Conservation (phyloP, 73 alveolate genomes). For the Paramecium tetraurelia region DNA sequence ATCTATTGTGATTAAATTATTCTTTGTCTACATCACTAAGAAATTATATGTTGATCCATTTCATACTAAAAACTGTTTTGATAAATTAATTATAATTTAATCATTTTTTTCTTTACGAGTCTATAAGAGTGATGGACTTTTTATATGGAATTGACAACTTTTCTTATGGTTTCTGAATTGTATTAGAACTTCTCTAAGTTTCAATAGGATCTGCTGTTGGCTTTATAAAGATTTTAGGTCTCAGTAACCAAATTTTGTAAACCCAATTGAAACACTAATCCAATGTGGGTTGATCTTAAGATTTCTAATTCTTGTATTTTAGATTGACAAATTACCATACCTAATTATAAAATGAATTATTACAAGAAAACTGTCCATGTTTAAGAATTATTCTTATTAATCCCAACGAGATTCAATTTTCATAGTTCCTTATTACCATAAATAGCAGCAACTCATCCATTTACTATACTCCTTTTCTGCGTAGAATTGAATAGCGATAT, state of each 20-base stretch:
- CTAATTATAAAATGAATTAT: neutral
- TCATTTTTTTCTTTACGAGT: neutral
- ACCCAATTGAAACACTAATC: neutral
- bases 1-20: too few species aligned
- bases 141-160: neutral
- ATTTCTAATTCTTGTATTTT: neutral
- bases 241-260: neutral
- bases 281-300: neutral
- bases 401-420: constrained; percentile 43
- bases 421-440: constrained; percentile 12
- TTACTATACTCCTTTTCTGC: neutral
- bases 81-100: neutral
- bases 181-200: neutral
- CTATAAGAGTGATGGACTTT: neutral
- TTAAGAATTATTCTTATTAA: neutral
- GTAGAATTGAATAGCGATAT: neutral
- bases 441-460: constrained; percentile 2
- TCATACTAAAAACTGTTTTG: too few species aligned
- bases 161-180: neutral
- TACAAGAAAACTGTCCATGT: neutral
- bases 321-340: neutral
- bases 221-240: neutral
- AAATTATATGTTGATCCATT: too few species aligned
- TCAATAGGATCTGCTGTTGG: neutral
- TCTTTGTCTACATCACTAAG: neutral